Evolutionary conservation across 176 grass and related monocot genomes (phyloP), one percentile per base, ranked within the genome.

Genomic region (Melocanna baccifera): DNA sequence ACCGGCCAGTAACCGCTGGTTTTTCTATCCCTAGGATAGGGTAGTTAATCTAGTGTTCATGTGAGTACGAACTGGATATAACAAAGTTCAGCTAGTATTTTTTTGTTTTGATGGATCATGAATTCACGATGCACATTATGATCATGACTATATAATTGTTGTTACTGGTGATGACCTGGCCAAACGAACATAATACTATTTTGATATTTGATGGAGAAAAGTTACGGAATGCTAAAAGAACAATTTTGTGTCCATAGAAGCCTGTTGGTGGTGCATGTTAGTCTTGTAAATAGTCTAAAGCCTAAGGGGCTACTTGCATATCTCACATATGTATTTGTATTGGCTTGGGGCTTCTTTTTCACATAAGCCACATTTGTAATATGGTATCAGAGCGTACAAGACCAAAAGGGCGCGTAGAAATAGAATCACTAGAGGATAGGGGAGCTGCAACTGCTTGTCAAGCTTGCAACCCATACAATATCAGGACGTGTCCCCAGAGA

Each of bases 1-100:
- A n/a, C n/a, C n/a, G n/a, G n/a, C n/a, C n/a, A n/a, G n/a, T n/a
- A n/a, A n/a, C n/a, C n/a, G n/a, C n/a, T 4, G 4, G 34, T 34
- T 34, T 34, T 34, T 34, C 34, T 34, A 34, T 34, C 34, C 32
- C 34, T 42, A 7, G 7, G 41, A 42, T 65, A 77, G 74, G 66
- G 26, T 79, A 71, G 32, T 42, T 80, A 71, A 8, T 85, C 73
- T 42, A 80, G 43, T 79, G 77, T 73, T 40, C 68, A 65, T 81
- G 23, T 80, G n/a, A 36, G 39, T 73, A 42, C 0, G n/a, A 74
- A 81, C 34, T 74, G 46, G 57, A 72, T 43, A 55, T 55, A 67
- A 12, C 18, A 15, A n/a, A 29, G 7, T 28, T 57, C 19, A 81
- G 12, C 69, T 25, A 42, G 13, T 71, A 62, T 14, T 18, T 29